Percentiles rank a stretch among this genome's conserved stretches.
Conservation (phyloP, 2,329 filamentous ascomycete genomes). For the Orbilia oligospora region DNA sequence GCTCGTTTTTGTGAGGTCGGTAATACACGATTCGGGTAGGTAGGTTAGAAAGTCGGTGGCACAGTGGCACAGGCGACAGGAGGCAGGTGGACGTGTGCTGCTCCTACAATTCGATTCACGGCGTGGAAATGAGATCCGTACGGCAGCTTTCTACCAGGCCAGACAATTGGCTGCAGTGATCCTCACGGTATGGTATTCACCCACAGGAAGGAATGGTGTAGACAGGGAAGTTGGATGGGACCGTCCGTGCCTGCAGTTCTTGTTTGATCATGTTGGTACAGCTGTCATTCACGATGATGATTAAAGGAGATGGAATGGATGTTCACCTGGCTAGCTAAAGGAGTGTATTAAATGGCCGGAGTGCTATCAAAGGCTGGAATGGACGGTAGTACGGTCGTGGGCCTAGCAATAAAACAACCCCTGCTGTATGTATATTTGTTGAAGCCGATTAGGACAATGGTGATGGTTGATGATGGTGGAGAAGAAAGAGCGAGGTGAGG, state of each 20-base stretch:
- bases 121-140: not conserved
- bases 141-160: not conserved
- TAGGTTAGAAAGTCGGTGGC: constrained; percentile 7
- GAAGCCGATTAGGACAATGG: constrained; percentile 1
- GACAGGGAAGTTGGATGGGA: constrained; percentile 3
- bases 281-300: not conserved
- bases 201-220: constrained; percentile 2
- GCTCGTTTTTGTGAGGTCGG: constrained; percentile 15
- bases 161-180: constrained; percentile 4
- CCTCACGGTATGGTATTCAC: constrained; percentile 5
- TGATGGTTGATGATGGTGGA: constrained; percentile 17
- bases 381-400: not conserved
- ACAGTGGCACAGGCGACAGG: constrained; percentile 21
- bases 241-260: constrained; percentile 2
- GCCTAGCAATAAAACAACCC: not conserved
- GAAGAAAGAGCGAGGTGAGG: not conserved
- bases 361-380: constrained; percentile 13
- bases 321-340: constrained; percentile 24
- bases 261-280: constrained; percentile 10
- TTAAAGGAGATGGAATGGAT: constrained; percentile 8
- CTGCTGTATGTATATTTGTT: not conserved
- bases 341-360: constrained; percentile 4
- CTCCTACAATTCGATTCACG: not conserved
- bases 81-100: constrained; percentile 25
- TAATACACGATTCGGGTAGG: constrained; percentile 13